Percentiles rank a stretch among this genome's conserved stretches.
These are phyloP conservation scores for Lophiostoma macrostomum DNA, from an alignment of 495 filamentous ascomycete species.

Conservation along the genomic window DNA sequence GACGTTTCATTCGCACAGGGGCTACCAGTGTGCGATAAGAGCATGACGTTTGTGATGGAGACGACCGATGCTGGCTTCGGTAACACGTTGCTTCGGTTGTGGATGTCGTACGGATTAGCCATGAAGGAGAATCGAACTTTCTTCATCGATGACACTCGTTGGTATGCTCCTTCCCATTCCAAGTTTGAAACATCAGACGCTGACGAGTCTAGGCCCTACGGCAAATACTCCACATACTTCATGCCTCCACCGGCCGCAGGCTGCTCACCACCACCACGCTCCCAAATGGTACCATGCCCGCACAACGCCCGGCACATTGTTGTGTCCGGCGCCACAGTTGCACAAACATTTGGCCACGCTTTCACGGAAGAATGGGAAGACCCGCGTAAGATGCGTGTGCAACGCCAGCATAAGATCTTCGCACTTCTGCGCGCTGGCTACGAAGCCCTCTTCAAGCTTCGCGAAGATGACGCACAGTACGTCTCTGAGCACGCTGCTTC, in stretches of 20 bases:
- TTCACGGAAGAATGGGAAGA: constrained; percentile 54
- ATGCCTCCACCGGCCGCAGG: constrained; percentile 52
- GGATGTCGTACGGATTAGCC: constrained; percentile 73
- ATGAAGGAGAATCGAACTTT: constrained; percentile 65
- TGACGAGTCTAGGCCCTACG: constrained; percentile 56
- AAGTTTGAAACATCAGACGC: not conserved
- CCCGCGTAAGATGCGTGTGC: constrained; percentile 45
- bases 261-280: constrained; percentile 59
- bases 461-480: constrained; percentile 55
- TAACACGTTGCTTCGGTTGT: constrained; percentile 65
- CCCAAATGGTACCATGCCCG: constrained; percentile 68
- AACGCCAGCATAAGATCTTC: constrained; percentile 55
- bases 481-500: constrained; percentile 50
- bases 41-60: constrained; percentile 68
- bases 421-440: constrained; percentile 60
- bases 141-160: constrained; percentile 72
- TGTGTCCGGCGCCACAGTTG: constrained; percentile 60
- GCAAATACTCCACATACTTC: constrained; percentile 65
- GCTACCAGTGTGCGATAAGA: constrained; percentile 58
- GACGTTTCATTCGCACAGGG: constrained; percentile 15
- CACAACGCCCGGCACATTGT: constrained; percentile 64
- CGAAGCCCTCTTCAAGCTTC: constrained; percentile 61
- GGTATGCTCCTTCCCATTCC: constrained; percentile 42
- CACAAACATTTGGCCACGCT: constrained; percentile 54
- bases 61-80: constrained; percentile 65